Evolutionary conservation across 2,329 filamentous ascomycete genomes (phyloP).

Genomic region (Plenodomus lindquistii): DNA sequence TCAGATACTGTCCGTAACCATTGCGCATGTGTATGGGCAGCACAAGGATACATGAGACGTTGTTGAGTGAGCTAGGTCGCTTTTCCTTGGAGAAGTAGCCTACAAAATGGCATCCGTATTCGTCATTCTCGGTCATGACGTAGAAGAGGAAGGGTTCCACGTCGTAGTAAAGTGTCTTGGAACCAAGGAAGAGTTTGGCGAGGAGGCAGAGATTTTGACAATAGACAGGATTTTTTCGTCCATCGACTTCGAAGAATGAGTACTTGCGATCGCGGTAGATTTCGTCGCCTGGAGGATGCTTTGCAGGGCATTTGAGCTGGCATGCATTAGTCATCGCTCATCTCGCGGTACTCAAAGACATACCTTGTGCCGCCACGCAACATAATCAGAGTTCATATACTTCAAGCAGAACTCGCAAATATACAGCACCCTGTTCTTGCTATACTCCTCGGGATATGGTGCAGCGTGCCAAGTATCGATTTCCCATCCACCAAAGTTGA

Average conservation of each 20-base stretch:
- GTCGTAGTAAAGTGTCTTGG: conserved; percentile 97
- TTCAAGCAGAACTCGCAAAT: conserved; percentile 99
- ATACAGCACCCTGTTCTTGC: conserved; percentile 92
- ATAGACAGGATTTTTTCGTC: conserved; percentile 96
- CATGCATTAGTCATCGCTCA: background rate
- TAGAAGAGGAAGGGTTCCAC: conserved; percentile 98
- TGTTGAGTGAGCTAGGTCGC: conserved; percentile 89
- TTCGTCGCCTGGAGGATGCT: conserved; percentile 95
- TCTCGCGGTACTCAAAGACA: background rate
- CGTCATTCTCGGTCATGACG: conserved; percentile 92
- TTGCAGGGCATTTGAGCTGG: conserved; percentile 81
- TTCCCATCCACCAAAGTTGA: conserved; percentile 96
- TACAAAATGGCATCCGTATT: conserved; percentile 91
- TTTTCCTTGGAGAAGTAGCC: conserved; percentile 99
- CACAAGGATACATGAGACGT: conserved; percentile 95
- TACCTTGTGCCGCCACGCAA: conserved; percentile 92
- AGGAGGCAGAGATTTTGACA: conserved; percentile 96
- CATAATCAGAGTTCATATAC: conserved; percentile 99
- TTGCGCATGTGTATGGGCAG: conserved; percentile 96
- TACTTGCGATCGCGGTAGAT: conserved; percentile 91
- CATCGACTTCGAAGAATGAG: conserved; percentile 97
- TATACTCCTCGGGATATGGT: conserved; percentile 98
- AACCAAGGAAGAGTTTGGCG: conserved; percentile 96
- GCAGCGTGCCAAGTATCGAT: conserved; percentile 99
- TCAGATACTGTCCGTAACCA: conserved; percentile 93